Evolutionary conservation across 306 rosid genomes (phyloP).

Genomic region (Vigna hirtella): DNA sequence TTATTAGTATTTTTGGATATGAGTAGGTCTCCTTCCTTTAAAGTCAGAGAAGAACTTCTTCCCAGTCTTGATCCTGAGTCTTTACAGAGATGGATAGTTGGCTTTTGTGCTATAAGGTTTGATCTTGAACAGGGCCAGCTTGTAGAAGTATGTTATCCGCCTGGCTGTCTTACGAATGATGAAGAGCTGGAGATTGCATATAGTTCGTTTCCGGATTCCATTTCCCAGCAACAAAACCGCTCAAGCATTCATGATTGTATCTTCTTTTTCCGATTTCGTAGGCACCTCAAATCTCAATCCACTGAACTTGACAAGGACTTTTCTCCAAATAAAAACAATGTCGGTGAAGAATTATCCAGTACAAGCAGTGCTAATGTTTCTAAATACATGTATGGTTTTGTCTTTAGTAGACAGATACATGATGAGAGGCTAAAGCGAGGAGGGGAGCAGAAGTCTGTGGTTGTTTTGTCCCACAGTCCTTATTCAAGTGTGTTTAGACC

Average conservation of each 20-base stretch:
- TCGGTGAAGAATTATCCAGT: slow-evolving; percentile 48
- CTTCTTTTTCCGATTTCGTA: slow-evolving; percentile 76
- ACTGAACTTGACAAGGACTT: slow-evolving; percentile 52
- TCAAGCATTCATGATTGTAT: slow-evolving; percentile 79
- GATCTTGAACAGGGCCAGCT: slow-evolving; percentile 89
- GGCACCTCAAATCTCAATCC: slow-evolving; percentile 52
- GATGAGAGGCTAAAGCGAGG: slow-evolving; percentile 93
- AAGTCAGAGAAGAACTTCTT: slow-evolving; percentile 67
- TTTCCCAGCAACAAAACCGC: slow-evolving; percentile 80
- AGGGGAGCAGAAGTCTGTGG: slow-evolving; percentile 93
- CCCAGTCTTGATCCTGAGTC: slow-evolving; percentile 69
- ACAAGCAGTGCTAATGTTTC: slow-evolving; percentile 47
- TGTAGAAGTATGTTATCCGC: slow-evolving; percentile 81
- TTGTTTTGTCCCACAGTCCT: slow-evolving; percentile 72
- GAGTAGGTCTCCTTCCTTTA: slow-evolving; percentile 82
- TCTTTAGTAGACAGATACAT: slow-evolving; percentile 87
- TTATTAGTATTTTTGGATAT: slow-evolving; percentile 53
- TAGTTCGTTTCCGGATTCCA: slow-evolving; percentile 81
- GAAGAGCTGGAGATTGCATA: slow-evolving; percentile 84
- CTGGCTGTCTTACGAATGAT: slow-evolving; percentile 68
- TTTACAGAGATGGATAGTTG: slow-evolving; percentile 73
- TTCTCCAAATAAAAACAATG: slow-evolving; percentile 46
- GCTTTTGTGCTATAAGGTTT: slow-evolving; percentile 77
- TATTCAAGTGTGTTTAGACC: slow-evolving; percentile 85
- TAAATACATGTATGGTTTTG: slow-evolving; percentile 81